phyloP scores from a whole-genome alignment of 1,284 basidiomycete genomes.

The Papiliotrema terrestris region DNA sequence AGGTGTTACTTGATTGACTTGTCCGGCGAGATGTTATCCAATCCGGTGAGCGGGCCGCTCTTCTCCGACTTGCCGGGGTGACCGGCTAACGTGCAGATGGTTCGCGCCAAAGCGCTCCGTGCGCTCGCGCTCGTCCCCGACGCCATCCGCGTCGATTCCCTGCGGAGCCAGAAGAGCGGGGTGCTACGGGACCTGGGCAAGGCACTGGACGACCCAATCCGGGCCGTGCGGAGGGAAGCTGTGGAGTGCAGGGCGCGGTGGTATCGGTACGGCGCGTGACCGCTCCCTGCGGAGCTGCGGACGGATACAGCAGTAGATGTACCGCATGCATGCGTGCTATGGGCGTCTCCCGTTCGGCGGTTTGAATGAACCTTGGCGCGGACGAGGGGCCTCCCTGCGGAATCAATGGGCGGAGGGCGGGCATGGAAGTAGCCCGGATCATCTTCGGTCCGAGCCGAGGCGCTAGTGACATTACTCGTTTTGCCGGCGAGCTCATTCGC shows the following conservation, averaged over 20 bases:
- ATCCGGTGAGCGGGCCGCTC: background rate
- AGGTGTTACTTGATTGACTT: constrained; percentile 51
- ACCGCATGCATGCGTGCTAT: too few species aligned
- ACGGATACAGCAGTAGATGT: too few species aligned
- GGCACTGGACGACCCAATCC: constrained; percentile 78
- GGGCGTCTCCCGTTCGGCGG: too few species aligned
- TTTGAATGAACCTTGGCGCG: too few species aligned
- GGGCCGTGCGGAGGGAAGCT: constrained; percentile 74
- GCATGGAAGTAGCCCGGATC: too few species aligned
- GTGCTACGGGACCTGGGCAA: constrained; percentile 72
- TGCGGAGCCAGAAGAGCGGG: constrained; percentile 67
- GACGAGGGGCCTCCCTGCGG: too few species aligned
- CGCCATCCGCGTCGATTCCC: constrained; percentile 69
- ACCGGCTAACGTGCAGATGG: constrained; percentile 53
- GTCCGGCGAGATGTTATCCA: constrained; percentile 13
- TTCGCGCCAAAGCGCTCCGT: constrained; percentile 70
- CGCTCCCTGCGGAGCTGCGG: background rate
- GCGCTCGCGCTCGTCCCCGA: constrained; percentile 70
- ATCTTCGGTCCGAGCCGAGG: too few species aligned
- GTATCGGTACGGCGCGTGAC: constrained; percentile 11
- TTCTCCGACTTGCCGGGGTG: background rate
- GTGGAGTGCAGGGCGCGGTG: constrained; percentile 68
- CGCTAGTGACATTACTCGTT: too few species aligned
- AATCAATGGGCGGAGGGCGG: too few species aligned
- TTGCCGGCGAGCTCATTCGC: too few species aligned